Evolutionary conservation across 2,329 filamentous ascomycete genomes (phyloP).

Genomic region (Cordyceps farinosa): DNA sequence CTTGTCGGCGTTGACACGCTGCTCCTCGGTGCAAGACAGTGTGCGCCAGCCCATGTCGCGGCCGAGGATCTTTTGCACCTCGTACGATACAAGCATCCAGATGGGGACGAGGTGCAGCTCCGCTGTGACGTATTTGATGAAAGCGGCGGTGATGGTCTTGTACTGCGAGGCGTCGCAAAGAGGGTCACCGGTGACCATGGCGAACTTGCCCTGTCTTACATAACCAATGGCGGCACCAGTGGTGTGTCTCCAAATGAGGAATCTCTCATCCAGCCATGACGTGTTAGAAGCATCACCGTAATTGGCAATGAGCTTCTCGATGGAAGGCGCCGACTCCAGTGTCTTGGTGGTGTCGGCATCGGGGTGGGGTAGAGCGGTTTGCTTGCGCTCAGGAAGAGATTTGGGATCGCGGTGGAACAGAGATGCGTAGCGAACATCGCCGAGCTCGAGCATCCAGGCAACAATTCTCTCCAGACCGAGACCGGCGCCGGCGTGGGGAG

Average conservation of each 20-base stretch:
- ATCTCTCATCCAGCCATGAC: slow-evolving; percentile 87
- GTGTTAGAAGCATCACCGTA: slow-evolving; percentile 94
- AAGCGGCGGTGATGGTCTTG: slow-evolving; percentile 66
- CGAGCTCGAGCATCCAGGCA: slow-evolving; percentile 79
- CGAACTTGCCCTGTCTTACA: slow-evolving; percentile 70
- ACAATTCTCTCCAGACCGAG: slow-evolving; percentile 86
- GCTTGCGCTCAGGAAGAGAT: slow-evolving; percentile 67
- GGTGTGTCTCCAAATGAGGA: slow-evolving; percentile 80
- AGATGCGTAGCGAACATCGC: slow-evolving; percentile 84
- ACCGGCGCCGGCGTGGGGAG: slow-evolving; percentile 85
- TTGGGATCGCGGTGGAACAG: slow-evolving; percentile 86
- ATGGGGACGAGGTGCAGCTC: slow-evolving; percentile 70
- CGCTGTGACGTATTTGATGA: slow-evolving; percentile 70
- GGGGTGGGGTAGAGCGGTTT: slow-evolving; percentile 70
- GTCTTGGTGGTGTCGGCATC: slow-evolving; percentile 70
- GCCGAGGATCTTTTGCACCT: slow-evolving; percentile 75
- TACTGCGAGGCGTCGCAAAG: slow-evolving; percentile 80
- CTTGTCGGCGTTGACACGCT: slow-evolving; percentile 76
- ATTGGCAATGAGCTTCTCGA: slow-evolving; percentile 89
- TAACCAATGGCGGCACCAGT: slow-evolving; percentile 85
- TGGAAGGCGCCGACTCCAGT: slow-evolving; percentile 59
- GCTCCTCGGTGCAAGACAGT: slow-evolving; percentile 82
- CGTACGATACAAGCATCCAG: slow-evolving; percentile 82
- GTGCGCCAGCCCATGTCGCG: slow-evolving; percentile 82
- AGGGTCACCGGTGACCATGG: slow-evolving; percentile 82